Conservation (phyloP, 1,284 basidiomycete species). For the Naganishia sp. region DNA sequence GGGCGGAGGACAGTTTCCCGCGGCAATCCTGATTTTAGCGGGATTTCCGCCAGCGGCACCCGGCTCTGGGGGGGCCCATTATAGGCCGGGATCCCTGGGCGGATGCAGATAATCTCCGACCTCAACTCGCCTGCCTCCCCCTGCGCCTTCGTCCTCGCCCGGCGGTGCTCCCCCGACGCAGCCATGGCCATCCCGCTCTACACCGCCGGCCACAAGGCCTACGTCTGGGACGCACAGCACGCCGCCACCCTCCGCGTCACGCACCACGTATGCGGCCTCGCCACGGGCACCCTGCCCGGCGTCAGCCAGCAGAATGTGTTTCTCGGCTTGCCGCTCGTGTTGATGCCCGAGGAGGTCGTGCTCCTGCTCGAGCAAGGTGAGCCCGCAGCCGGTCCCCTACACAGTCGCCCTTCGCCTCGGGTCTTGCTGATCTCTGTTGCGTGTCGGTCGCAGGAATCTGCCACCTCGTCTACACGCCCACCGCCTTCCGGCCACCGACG, state of each 20-base stretch:
- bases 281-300: conserved; percentile 89
- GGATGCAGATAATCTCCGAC: no score
- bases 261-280: conserved; percentile 79
- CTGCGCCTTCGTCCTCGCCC: no score
- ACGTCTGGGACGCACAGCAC: conserved; percentile 55
- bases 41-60: no score
- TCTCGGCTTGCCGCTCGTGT: conserved; percentile 80
- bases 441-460: conserved; percentile 63
- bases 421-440: background rate
- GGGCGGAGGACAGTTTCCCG: no score
- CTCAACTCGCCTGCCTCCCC: no score
- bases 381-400: conserved; percentile 35
- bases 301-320: conserved; percentile 96
- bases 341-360: conserved; percentile 90
- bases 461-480: conserved; percentile 71
- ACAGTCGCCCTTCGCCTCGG: no score
- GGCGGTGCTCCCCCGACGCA: no score
- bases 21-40: no score
- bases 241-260: conserved; percentile 72
- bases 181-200: conserved; percentile 47
- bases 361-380: conserved; percentile 77
- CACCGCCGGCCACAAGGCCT: conserved; percentile 50
- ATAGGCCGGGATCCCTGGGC: no score
- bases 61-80: no score
- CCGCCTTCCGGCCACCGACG: conserved; percentile 65